phyloP scores from a whole-genome alignment of 2,329 filamentous ascomycete genomes.

The Diplodia corticola region DNA sequence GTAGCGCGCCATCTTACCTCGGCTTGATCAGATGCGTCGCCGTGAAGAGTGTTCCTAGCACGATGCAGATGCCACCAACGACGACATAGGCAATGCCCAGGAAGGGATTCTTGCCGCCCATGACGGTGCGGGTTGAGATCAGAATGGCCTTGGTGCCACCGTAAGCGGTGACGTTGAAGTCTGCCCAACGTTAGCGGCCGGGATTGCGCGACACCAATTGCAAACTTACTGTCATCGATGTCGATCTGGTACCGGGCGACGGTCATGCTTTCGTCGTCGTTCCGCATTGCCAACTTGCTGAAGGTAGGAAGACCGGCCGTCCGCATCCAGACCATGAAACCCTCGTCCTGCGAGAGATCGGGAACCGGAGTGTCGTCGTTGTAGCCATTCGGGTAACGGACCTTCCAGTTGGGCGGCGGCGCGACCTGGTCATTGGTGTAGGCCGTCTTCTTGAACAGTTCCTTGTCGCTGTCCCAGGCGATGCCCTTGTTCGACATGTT shows the following conservation, averaged over 20 bases:
- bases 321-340: slow-evolving; percentile 98
- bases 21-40: slow-evolving; percentile 89
- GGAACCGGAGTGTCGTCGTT: slow-evolving; percentile 65
- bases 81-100: slow-evolving; percentile 95
- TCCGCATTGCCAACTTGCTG: slow-evolving; percentile 87
- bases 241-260: slow-evolving; percentile 73
- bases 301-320: slow-evolving; percentile 92
- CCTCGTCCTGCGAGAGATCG: slow-evolving; percentile 71
- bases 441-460: slow-evolving; percentile 70
- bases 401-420: slow-evolving; percentile 83
- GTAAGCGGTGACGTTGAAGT: slow-evolving; percentile 76
- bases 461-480: slow-evolving; percentile 81
- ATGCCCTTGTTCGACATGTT: slow-evolving; percentile 76
- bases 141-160: slow-evolving; percentile 87
- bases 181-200: slow-evolving; percentile 51
- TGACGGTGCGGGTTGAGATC: slow-evolving; percentile 84
- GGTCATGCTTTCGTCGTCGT: slow-evolving; percentile 68
- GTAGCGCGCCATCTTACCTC: slow-evolving; percentile 57
- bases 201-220: background rate
- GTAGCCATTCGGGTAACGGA: slow-evolving; percentile 69
- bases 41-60: slow-evolving; percentile 86
- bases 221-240: slow-evolving; percentile 72
- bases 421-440: slow-evolving; percentile 67
- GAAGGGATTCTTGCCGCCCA: slow-evolving; percentile 94
- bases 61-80: slow-evolving; percentile 87